These are phyloP conservation scores for Phytophthora crassamura DNA, from an alignment of 352 stramenopile genomes.

Conservation along the genomic window DNA sequence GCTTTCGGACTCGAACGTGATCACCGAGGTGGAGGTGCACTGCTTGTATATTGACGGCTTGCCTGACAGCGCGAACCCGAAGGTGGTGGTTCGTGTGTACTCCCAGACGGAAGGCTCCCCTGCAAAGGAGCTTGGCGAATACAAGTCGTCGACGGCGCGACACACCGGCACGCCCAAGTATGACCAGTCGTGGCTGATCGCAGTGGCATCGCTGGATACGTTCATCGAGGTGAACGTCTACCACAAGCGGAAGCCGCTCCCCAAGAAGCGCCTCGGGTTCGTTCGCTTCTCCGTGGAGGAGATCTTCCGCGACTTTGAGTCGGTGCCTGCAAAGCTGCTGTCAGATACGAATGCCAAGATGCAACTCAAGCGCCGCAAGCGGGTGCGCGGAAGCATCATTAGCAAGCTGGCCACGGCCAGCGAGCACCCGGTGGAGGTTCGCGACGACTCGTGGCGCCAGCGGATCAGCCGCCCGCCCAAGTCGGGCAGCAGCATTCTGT, in stretches of 20 bases:
- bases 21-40: constrained; percentile 86
- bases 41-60: constrained; percentile 75
- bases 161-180: constrained; percentile 74
- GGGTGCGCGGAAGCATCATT: constrained; percentile 82
- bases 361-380: constrained; percentile 81
- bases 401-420: constrained; percentile 60
- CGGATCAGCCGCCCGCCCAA: constrained; percentile 51
- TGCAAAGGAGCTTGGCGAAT: constrained; percentile 60
- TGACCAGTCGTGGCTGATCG: constrained; percentile 86
- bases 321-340: constrained; percentile 76
- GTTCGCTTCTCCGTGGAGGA: constrained; percentile 83
- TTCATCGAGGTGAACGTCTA: constrained; percentile 82
- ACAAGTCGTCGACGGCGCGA: constrained; percentile 75
- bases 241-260: constrained; percentile 88
- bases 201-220: constrained; percentile 75
- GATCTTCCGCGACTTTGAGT: constrained; percentile 86
- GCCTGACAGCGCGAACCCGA: constrained; percentile 69
- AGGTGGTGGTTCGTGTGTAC: constrained; percentile 75
- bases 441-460: constrained; percentile 76
- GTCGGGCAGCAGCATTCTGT: constrained; percentile 52
- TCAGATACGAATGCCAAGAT: constrained; percentile 74
- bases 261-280: constrained; percentile 79
- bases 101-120: constrained; percentile 54
- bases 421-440: constrained; percentile 54
- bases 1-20: constrained; percentile 84